Evolutionary conservation across 768 basidiomycete species (phyloP).

Genomic region (Russula olivacea): DNA sequence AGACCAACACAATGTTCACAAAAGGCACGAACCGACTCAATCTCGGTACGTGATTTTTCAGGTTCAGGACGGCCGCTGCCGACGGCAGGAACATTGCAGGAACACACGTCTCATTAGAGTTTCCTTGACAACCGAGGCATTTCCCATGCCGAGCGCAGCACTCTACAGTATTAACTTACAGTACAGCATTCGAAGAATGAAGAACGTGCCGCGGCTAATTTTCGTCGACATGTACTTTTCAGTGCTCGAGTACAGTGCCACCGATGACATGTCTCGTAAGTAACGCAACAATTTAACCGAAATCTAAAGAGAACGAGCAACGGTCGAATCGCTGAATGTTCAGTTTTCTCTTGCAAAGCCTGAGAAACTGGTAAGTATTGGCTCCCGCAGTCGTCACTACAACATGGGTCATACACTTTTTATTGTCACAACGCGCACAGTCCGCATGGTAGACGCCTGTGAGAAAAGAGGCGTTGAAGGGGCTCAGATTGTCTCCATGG

Average conservation of each 20-base stretch:
- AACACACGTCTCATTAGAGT: background rate
- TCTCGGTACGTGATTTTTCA: background rate
- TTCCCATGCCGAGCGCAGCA: background rate
- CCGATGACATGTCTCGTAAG: background rate
- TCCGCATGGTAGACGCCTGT: constrained; percentile 41
- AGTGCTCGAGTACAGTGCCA: background rate
- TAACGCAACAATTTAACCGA: background rate
- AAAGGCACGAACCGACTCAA: constrained; percentile 1
- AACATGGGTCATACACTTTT: constrained; percentile 36
- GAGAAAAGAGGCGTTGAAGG: constrained; percentile 36
- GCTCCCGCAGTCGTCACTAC: constrained; percentile 21
- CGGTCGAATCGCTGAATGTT: background rate
- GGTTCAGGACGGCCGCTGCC: background rate
- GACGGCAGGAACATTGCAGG: background rate
- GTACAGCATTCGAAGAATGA: background rate
- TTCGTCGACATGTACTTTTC: background rate
- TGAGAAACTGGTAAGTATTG: background rate
- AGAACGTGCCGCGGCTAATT: constrained; percentile 1
- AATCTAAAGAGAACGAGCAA: background rate
- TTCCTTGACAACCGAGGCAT: constrained; percentile 10
- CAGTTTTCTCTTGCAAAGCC: background rate
- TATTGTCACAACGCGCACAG: constrained; percentile 51
- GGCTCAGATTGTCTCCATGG: background rate
- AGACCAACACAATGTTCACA: background rate
- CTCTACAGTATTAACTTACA: no score